A percentile compares a stretch with the other conserved stretches of the same genome.
Conservation (phyloP, 805 yeast genomes). For the Lachancea meyersii region DNA sequence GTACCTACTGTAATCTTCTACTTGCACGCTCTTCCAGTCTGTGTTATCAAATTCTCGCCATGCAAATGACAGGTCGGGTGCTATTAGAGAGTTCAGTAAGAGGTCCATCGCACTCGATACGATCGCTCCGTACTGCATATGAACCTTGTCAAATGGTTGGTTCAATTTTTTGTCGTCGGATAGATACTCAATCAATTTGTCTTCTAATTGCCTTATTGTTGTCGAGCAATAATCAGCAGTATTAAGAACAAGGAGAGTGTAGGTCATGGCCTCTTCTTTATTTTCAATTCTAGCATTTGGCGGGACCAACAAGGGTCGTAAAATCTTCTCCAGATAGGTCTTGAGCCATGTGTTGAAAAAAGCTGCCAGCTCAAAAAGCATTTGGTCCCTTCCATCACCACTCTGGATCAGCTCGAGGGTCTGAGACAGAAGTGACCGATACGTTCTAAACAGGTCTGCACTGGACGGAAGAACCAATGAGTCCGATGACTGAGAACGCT, state of each 20-base stretch:
- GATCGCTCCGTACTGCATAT: slow-evolving; percentile 49
- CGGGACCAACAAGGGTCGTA: slow-evolving; percentile 45
- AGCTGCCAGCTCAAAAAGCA: slow-evolving; percentile 40
- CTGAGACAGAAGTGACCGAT: slow-evolving; percentile 67
- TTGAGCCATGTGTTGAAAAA: slow-evolving; percentile 62
- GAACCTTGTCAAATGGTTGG: slow-evolving; percentile 47
- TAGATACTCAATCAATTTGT: slow-evolving; percentile 43
- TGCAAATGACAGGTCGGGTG: slow-evolving; percentile 53
- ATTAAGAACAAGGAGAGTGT: slow-evolving; percentile 66
- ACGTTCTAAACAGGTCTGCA: slow-evolving; percentile 76
- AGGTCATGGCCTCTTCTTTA: slow-evolving; percentile 52
- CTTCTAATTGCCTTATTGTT: slow-evolving; percentile 73
- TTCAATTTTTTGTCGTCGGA: slow-evolving; percentile 39
- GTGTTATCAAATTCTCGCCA: slow-evolving; percentile 81
- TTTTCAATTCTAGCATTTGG: slow-evolving; percentile 36
- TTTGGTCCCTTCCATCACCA: slow-evolving; percentile 32
- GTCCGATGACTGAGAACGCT: slow-evolving; percentile 45
- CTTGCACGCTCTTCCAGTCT: slow-evolving; percentile 66
- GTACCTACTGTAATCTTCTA: slow-evolving; percentile 68
- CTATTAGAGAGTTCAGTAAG: slow-evolving; percentile 49
- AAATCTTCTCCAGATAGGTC: slow-evolving; percentile 49
- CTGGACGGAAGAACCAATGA: slow-evolving; percentile 77
- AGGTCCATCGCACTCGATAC: slow-evolving; percentile 52
- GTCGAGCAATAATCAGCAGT: slow-evolving; percentile 86
- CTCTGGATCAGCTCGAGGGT: slow-evolving; percentile 50